Percentiles rank a stretch among this genome's conserved stretches.
Conservation (phyloP, 495 filamentous ascomycete genomes). For the Daldinia loculata region DNA sequence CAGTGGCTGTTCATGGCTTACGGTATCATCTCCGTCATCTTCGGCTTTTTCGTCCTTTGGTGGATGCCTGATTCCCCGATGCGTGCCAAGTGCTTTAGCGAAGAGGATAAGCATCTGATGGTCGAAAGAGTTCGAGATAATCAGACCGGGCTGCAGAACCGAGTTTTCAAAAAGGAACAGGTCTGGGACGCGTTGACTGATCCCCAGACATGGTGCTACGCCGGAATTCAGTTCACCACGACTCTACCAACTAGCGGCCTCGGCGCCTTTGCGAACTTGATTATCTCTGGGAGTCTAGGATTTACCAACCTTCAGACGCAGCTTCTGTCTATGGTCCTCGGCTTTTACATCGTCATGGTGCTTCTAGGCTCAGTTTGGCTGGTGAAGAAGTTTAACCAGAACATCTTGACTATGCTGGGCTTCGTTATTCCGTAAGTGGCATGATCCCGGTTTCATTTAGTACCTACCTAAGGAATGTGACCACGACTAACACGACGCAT, state of each 20-base stretch:
- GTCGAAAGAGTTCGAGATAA: slow-evolving; percentile 67
- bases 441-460: slow-evolving; percentile 34
- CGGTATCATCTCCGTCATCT: slow-evolving; percentile 63
- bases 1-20: slow-evolving; percentile 62
- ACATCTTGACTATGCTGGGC: slow-evolving; percentile 68
- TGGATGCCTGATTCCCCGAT: slow-evolving; percentile 72
- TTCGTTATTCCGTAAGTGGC: slow-evolving; percentile 69
- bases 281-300: slow-evolving; percentile 59
- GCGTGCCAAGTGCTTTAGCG: slow-evolving; percentile 65
- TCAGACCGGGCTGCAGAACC: slow-evolving; percentile 73
- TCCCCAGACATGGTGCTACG: slow-evolving; percentile 59
- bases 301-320: slow-evolving; percentile 63
- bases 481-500: not conserved
- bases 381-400: slow-evolving; percentile 70
- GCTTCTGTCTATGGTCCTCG: slow-evolving; percentile 73
- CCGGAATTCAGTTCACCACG: slow-evolving; percentile 68
- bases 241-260: slow-evolving; percentile 74
- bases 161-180: slow-evolving; percentile 58
- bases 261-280: slow-evolving; percentile 72
- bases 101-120: slow-evolving; percentile 65
- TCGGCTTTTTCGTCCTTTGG: slow-evolving; percentile 66
- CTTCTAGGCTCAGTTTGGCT: slow-evolving; percentile 69
- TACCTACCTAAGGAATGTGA: not conserved
- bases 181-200: slow-evolving; percentile 58
- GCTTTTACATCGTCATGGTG: slow-evolving; percentile 74